A percentile compares a stretch with the other conserved stretches of the same genome.
Evolutionary conservation across 208 protist genomes (phyloP).

Genomic region (Trichomonas tenax): DNA sequence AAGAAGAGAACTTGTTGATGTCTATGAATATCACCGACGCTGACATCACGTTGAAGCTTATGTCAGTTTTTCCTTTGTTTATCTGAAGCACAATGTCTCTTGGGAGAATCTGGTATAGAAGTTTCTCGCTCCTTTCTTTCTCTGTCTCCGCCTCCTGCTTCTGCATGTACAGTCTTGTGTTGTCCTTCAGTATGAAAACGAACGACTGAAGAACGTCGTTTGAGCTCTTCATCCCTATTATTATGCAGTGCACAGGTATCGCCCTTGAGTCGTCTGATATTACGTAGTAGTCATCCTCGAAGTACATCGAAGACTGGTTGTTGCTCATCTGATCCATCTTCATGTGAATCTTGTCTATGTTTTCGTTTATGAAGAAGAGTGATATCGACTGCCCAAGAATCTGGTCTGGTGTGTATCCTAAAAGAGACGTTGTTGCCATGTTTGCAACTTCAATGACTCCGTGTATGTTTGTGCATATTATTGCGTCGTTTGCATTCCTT

Average conservation of each 20-base stretch:
- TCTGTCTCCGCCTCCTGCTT: background rate
- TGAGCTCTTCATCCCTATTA: background rate
- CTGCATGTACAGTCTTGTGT: background rate
- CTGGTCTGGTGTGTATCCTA: background rate
- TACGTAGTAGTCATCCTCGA: background rate
- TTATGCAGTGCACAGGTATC: background rate
- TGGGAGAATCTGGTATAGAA: background rate
- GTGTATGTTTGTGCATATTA: background rate
- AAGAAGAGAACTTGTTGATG: background rate
- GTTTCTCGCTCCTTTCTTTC: background rate
- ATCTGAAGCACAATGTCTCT: background rate
- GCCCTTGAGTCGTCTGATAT: background rate
- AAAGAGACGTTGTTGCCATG: background rate
- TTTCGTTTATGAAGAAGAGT: background rate
- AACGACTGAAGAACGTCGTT: background rate
- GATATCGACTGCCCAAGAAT: background rate
- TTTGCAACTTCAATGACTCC: background rate
- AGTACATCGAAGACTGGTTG: background rate
- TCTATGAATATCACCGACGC: background rate
- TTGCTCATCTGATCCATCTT: background rate
- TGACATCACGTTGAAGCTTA: background rate
- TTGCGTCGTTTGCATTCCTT: background rate
- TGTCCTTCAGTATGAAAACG: background rate
- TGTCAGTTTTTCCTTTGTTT: background rate
- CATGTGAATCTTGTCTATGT: background rate